Evolutionary conservation across 2,329 filamentous ascomycete genomes (phyloP), one percentile per base, ranked within the genome.

Genomic region (Ascosphaera acerosa): DNA sequence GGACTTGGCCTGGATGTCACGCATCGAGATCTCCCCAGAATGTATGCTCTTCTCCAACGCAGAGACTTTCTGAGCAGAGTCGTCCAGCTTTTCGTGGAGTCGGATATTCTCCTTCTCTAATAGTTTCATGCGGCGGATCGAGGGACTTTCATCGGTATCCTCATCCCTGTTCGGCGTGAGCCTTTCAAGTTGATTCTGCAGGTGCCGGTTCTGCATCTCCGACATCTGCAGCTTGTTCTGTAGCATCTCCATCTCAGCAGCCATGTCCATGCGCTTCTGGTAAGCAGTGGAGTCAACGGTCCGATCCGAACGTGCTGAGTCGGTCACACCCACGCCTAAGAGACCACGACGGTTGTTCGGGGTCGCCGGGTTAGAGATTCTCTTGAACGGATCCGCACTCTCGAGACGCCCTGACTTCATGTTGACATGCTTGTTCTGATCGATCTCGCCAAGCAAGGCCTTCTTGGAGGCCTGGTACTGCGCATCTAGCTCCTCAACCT

Each of bases 201-300:
- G 66, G 44, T 94, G 82, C 19, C 76, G 71, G 51, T 91, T 92
- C 42, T 89, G 77, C 78, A 94, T 91, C 50, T 92, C 76, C 3
- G 76, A 72, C 48, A 94, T 68, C 46, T 94, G 84, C 32, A 94
- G 64, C 48, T 91, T 80, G 47, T 89, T 92, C 48, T 92, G 84
- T 16, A 91, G 62, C 50, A 90, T 72, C 48, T 94, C 84, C 9
- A 92, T 61, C 44, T 94, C 82, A 3, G 78, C 67, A 44, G 82
- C 87, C 36, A 90, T 59, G 46, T 94, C 84, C 71, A 89, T 84
- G 23, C 75, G 72, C 44, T 75, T 80, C 54, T 87, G 84, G 53
- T 78, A 78, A 40, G 71, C 73, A 26, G 81, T 58, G 10, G 80
- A 76, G 48, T 92, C 84, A 15, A 74, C 68, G 1, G 80, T 91